Evolutionary conservation across 192 early-diverging fungal species (phyloP), one percentile per base, ranked within the genome.

Genomic region (Coemansia sp.): DNA sequence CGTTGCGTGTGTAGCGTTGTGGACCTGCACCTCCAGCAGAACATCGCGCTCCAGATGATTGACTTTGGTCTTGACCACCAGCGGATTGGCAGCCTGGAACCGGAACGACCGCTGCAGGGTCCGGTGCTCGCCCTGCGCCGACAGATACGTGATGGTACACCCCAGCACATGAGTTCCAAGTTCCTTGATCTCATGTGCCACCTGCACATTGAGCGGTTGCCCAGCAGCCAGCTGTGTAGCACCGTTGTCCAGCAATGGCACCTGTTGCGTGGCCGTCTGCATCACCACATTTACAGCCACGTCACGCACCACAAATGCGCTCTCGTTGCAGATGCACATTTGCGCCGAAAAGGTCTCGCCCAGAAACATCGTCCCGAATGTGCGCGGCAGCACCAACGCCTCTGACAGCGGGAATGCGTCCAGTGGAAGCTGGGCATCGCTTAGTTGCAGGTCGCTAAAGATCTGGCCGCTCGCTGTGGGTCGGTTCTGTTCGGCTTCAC

Each of bases 1-100:
- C 11, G 87, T 78, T 5, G 72, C 82, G 4, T 75, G 84, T 2
- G 91, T 86, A 14, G 92, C 86, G 72, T 98, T 98, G 70, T 94
- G 92, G 12, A 98, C 85, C 77, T 96, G 93, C n/a, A 91, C 92
- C 73, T 98, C 96, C 49, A 98, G 77, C 67, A 94, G 89, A 10
- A 92, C 86, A 22, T 76, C 68, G 55, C 67, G 64, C 1, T 62
- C 72, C 63, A 93, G 72, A 26, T 90, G 89, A 80, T 98, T 95
- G 49, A 97, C 88, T 62, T 96, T 97, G 9, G 96, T 98, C 75
- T 96, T 97, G 54, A 98, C 96, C 9, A 93, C 86, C 35, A 98
- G 84, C 43, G 96, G 96, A 74, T 98, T 98, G 48, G 92, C 71
- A 14, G 96, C 96, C 83, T 96, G 93, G 72, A 98, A 98, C 64